Percentiles rank a stretch among this genome's conserved stretches.
These are phyloP conservation scores for Fusarium brevicatenulatum DNA, from an alignment of 2,329 filamentous ascomycete species.

Conservation along the genomic window DNA sequence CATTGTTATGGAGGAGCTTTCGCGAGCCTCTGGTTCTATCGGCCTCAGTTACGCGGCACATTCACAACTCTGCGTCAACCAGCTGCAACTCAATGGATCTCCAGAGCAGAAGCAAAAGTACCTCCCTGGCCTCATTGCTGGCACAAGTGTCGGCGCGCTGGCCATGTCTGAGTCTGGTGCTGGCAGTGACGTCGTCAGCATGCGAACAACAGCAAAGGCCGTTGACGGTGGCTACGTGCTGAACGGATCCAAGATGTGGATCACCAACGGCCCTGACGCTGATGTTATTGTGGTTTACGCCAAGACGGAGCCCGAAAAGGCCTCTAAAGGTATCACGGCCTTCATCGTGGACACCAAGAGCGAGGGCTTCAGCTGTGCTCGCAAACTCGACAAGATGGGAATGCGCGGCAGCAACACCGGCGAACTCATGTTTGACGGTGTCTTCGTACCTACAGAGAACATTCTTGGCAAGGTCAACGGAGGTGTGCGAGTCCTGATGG, in stretches of 20 bases:
- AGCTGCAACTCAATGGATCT: slow-evolving; percentile 89
- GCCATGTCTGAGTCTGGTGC: slow-evolving; percentile 95
- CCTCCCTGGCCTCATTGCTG: slow-evolving; percentile 83
- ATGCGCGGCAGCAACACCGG: slow-evolving; percentile 98
- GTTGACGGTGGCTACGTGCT: slow-evolving; percentile 87
- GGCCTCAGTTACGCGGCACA: slow-evolving; percentile 95
- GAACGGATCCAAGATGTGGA: slow-evolving; percentile 98
- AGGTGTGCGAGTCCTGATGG: slow-evolving; percentile 93
- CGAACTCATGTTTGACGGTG: slow-evolving; percentile 88
- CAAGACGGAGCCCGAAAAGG: slow-evolving; percentile 85
- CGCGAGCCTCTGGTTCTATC: slow-evolving; percentile 83
- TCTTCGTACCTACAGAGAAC: slow-evolving; percentile 87
- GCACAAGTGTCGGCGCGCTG: slow-evolving; percentile 83
- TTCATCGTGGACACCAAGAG: slow-evolving; percentile 82
- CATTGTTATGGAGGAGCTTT: slow-evolving; percentile 94
- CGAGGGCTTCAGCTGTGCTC: slow-evolving; percentile 83
- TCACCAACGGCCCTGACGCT: slow-evolving; percentile 97
- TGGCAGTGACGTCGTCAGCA: slow-evolving; percentile 93
- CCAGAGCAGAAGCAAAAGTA: slow-evolving; percentile 81
- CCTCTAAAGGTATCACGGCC: slow-evolving; percentile 91
- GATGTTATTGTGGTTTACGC: slow-evolving; percentile 95
- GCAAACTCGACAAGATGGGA: slow-evolving; percentile 96
- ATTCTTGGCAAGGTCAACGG: slow-evolving; percentile 82
- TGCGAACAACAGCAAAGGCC: slow-evolving; percentile 85
- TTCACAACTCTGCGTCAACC: slow-evolving; percentile 95